A percentile compares a stretch with the other conserved stretches of the same genome.
Conservation (phyloP, 2,329 filamentous ascomycete species). For the Thermomyces lanuginosus region DNA sequence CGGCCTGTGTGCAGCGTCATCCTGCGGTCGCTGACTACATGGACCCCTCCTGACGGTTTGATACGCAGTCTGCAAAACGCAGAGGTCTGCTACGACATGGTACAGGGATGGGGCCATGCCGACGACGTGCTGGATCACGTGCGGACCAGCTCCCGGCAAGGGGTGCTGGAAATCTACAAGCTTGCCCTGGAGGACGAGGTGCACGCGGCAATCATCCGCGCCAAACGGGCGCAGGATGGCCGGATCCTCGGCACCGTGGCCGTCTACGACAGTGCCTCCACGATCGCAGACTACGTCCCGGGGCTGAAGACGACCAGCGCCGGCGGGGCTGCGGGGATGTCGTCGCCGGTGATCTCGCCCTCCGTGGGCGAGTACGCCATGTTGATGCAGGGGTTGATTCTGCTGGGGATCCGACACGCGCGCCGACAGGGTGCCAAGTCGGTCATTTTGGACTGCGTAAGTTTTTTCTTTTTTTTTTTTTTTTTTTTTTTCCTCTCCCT, state of each 20-base stretch:
- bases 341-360: slow-evolving; percentile 60
- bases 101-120: slow-evolving; percentile 62
- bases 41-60: slow-evolving; percentile 62
- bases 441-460: slow-evolving; percentile 65
- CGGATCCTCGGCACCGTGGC: slow-evolving; percentile 64
- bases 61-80: slow-evolving; percentile 55
- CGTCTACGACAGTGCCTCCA: slow-evolving; percentile 55
- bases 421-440: slow-evolving; percentile 59
- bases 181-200: slow-evolving; percentile 55
- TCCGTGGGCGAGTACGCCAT: slow-evolving; percentile 51
- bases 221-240: slow-evolving; percentile 52
- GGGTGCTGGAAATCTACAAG: slow-evolving; percentile 64
- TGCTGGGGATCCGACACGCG: slow-evolving; percentile 69
- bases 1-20: slow-evolving; percentile 54
- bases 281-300: slow-evolving; percentile 53
- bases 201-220: slow-evolving; percentile 66
- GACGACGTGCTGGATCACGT: slow-evolving; percentile 61
- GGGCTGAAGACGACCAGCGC: slow-evolving; percentile 44
- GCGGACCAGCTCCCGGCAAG: slow-evolving; percentile 55
- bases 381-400: slow-evolving; percentile 59
- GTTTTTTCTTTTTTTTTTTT: slow-evolving; percentile 17
- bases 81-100: slow-evolving; percentile 64
- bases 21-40: slow-evolving; percentile 54
- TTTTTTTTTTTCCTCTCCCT: slow-evolving; percentile 1
- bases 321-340: slow-evolving; percentile 62